Evolutionary conservation across 75 land plant genomes (phyloP).

Genomic region (Picea glauca): DNA sequence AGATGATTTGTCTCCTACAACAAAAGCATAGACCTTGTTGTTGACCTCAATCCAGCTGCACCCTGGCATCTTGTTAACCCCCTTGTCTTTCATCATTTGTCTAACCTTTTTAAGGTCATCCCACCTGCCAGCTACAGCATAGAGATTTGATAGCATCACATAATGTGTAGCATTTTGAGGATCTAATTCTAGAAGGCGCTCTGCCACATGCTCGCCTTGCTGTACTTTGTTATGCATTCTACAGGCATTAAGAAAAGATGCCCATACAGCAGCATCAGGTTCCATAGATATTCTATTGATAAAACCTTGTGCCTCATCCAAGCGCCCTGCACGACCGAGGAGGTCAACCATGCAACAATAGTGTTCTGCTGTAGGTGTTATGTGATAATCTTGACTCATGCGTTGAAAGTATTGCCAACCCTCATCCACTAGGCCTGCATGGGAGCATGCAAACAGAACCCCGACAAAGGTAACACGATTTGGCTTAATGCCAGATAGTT

Average conservation of each 20-base stretch:
- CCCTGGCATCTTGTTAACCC: conserved; percentile 22
- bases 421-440: conserved; percentile 14
- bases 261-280: conserved; percentile 16
- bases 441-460: conserved; percentile 19
- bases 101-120: conserved; percentile 11
- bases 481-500: not conserved
- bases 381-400: conserved; percentile 15
- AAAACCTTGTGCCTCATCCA: conserved; percentile 16
- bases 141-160: conserved; percentile 20
- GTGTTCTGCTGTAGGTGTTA: conserved; percentile 16
- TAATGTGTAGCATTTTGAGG: conserved; percentile 7
- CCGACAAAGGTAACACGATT: conserved; percentile 14
- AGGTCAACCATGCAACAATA: conserved; percentile 46
- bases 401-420: conserved; percentile 12
- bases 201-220: not conserved
- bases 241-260: conserved; percentile 16
- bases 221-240: conserved; percentile 7
- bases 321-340: conserved; percentile 15
- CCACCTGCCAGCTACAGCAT: conserved; percentile 11
- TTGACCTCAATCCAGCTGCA: conserved; percentile 24
- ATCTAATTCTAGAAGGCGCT: not conserved
- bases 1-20: not conserved
- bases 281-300: conserved; percentile 16
- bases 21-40: not conserved
- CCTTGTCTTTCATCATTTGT: conserved; percentile 9